These are phyloP conservation scores for Uncinocarpus reesii DNA, from an alignment of 2,329 filamentous ascomycete genomes.

Conservation along the genomic window DNA sequence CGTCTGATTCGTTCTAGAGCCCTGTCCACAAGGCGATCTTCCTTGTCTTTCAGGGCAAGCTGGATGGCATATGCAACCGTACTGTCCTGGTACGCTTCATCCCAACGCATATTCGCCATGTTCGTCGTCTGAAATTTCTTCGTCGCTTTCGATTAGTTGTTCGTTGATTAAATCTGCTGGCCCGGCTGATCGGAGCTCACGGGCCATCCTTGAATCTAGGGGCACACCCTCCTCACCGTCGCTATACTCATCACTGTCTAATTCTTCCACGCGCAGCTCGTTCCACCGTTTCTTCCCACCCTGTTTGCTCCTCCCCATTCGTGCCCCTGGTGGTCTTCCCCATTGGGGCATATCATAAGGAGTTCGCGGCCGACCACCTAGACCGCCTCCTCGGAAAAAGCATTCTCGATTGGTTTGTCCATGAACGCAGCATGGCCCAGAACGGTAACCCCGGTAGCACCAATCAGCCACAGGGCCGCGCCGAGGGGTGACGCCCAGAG, in stretches of 20 bases:
- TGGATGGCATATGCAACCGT: slow-evolving; percentile 41
- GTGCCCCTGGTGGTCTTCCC: slow-evolving; percentile 98
- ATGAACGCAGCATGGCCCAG: slow-evolving; percentile 89
- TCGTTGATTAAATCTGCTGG: neutral
- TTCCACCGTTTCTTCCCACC: slow-evolving; percentile 45
- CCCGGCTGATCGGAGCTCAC: neutral
- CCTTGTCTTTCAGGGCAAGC: slow-evolving; percentile 51
- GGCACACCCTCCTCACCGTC: slow-evolving; percentile 35
- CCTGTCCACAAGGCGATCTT: slow-evolving; percentile 65
- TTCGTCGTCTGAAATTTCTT: slow-evolving; percentile 43
- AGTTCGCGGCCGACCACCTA: slow-evolving; percentile 99
- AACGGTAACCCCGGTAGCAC: slow-evolving; percentile 86
- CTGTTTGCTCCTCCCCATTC: slow-evolving; percentile 52
- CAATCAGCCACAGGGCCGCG: slow-evolving; percentile 89
- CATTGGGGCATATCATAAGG: slow-evolving; percentile 79
- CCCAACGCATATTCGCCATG: slow-evolving; percentile 45
- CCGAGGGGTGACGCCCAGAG: slow-evolving; percentile 74
- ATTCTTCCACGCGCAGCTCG: slow-evolving; percentile 52
- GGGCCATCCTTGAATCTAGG: slow-evolving; percentile 7
- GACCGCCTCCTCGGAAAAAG: slow-evolving; percentile 99
- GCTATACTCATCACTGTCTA: slow-evolving; percentile 44
- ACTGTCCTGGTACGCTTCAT: slow-evolving; percentile 28
- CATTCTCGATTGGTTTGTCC: slow-evolving; percentile 99
- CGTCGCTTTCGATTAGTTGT: slow-evolving; percentile 8
- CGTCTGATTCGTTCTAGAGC: slow-evolving; percentile 70